These are phyloP conservation scores for Boletus pseudopeckii DNA, from an alignment of 768 basidiomycete species.

Conservation along the genomic window DNA sequence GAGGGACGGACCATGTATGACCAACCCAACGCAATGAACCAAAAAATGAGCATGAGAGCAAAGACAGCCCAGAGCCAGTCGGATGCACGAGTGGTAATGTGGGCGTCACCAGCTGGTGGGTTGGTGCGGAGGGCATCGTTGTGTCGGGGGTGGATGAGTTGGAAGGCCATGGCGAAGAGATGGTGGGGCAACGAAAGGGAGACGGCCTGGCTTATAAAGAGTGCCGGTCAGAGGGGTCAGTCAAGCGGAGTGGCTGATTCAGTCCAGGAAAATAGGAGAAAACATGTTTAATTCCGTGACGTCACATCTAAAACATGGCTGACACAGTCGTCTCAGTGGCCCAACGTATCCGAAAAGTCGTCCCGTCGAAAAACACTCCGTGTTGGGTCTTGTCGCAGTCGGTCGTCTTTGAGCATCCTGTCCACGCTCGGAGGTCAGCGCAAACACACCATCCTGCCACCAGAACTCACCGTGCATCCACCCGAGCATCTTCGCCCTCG, in stretches of 20 bases:
- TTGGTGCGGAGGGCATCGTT: constrained; percentile 35
- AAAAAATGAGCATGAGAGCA: constrained; percentile 44
- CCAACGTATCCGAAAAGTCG: constrained; percentile 46
- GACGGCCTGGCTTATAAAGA: constrained; percentile 1
- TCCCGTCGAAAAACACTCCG: constrained; percentile 51
- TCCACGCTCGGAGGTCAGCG: background rate
- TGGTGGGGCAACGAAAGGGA: background rate
- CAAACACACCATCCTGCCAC: background rate
- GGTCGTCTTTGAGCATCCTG: constrained; percentile 90
- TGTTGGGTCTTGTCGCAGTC: constrained; percentile 51
- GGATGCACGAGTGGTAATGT: constrained; percentile 45
- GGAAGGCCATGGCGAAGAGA: constrained; percentile 19
- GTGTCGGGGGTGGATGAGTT: constrained; percentile 1
- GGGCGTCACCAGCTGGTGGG: constrained; percentile 34
- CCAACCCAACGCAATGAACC: constrained; percentile 38
- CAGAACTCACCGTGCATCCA: constrained; percentile 72
- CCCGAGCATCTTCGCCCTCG: constrained; percentile 87
- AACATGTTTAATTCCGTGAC: constrained; percentile 16
- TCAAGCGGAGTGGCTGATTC: constrained; percentile 8
- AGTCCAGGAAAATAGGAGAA: constrained; percentile 18
- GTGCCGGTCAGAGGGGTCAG: constrained; percentile 13
- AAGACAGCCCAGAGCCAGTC: constrained; percentile 58
- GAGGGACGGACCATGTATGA: constrained; percentile 25
- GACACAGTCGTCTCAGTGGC: constrained; percentile 16
- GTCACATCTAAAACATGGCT: constrained; percentile 9